These are phyloP conservation scores for Kluyveromyces sp. DNA, from an alignment of 1,139 yeast species.

Conservation along the genomic window DNA sequence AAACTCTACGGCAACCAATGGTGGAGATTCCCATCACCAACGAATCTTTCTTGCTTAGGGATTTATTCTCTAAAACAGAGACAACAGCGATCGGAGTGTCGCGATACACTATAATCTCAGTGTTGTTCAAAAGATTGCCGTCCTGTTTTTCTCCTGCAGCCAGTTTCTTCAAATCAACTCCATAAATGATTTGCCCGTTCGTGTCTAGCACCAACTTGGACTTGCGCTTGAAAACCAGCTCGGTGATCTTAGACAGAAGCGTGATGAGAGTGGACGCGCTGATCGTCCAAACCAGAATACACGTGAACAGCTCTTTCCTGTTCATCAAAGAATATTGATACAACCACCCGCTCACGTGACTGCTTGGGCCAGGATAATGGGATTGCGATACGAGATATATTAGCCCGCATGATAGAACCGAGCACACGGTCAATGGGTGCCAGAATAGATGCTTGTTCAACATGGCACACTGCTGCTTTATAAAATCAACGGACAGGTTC, in stretches of 20 bases:
- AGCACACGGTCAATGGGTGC: slow-evolving; percentile 38
- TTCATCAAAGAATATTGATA: slow-evolving; percentile 24
- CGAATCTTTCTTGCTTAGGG: slow-evolving; percentile 32
- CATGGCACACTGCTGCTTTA: slow-evolving; percentile 48
- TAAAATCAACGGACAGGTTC: slow-evolving; percentile 57
- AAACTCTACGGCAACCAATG: slow-evolving; percentile 59
- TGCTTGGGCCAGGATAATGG: slow-evolving; percentile 17
- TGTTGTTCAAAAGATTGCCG: slow-evolving; percentile 35
- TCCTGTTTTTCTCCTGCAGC: slow-evolving; percentile 33
- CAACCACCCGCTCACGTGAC: slow-evolving; percentile 20
- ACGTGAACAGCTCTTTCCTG: slow-evolving; percentile 19
- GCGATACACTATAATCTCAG: slow-evolving; percentile 53
- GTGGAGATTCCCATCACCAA: slow-evolving; percentile 48
- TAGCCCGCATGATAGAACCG: slow-evolving; percentile 27
- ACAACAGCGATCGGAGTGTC: slow-evolving; percentile 61
- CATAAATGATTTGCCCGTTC: slow-evolving; percentile 43
- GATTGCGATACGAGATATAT: slow-evolving; percentile 22
- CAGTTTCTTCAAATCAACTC: slow-evolving; percentile 46
- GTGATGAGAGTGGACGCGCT: slow-evolving; percentile 27
- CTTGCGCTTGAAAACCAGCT: slow-evolving; percentile 37
- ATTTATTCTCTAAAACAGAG: slow-evolving; percentile 35
- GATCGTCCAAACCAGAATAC: slow-evolving; percentile 21
- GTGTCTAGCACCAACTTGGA: slow-evolving; percentile 43
- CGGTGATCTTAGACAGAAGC: slow-evolving; percentile 32
- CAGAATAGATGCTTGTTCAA: slow-evolving; percentile 44